Evolutionary conservation across 768 basidiomycete genomes (phyloP), one percentile per base, ranked within the genome.

Genomic region (Daedalea quercina): DNA sequence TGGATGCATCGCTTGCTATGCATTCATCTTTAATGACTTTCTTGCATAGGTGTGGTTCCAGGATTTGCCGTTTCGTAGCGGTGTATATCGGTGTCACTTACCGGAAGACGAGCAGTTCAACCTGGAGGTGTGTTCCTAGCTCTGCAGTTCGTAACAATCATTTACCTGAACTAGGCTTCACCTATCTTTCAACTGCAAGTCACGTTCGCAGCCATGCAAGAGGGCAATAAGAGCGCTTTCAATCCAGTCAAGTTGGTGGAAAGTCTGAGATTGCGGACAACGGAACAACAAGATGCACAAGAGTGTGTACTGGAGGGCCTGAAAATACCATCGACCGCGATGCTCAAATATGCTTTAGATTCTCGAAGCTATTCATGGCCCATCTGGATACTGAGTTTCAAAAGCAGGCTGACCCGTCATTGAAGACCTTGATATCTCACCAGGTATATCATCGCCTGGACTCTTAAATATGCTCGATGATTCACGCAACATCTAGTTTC

Each of bases 261-360:
- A 64, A 90, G 90, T 58, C 71, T 98, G 49, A 79, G 84, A 53
- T 71, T 98, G 35, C 79, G 85, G 19, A 83, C 85, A 1, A 76
- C 85, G 3, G 90, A 96, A 63, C 95, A 98, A 63, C 94, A 97
- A 69, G 95, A 98, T 70, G 94, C 95, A 26, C 92, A 94, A 69
- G 95, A 98, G 92, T 96, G 62, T 50, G 81, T 65, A 24, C 23
- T 37, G 19, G 22, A n/a, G n/a, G n/a, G n/a, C n/a, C n/a, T n/a
- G n/a, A n/a, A n/a, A 52, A 28, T 44, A 47, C 8, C 9, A n/a
- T 44, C 44, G 23, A 22, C 34, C 4, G n/a, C 13, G 25, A 22
- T 49, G 50, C 33, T 23, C 28, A 47, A 19, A 17, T 22, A 6
- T 44, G 19, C n/a, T 24, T 1, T 63, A 94, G 93, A 64, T 95